Evolutionary conservation across 78 protist genomes (phyloP).

Genomic region (Dictyostelium firmibasis): DNA sequence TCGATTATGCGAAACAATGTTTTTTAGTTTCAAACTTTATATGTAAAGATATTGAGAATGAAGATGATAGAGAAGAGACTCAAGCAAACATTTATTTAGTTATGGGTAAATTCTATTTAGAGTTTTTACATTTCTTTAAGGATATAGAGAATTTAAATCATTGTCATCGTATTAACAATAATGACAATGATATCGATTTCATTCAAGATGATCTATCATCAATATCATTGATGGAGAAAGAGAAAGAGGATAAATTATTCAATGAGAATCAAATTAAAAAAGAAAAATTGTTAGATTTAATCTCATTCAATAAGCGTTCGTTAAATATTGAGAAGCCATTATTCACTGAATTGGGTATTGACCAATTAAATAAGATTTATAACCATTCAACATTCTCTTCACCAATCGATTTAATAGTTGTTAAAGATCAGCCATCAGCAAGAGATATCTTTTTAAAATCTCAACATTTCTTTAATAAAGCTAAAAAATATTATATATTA

Average conservation of each 20-base stretch:
- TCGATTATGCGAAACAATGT: constrained; percentile 7
- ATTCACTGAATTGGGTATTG: not conserved
- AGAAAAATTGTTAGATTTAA: not conserved
- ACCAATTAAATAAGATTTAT: not conserved
- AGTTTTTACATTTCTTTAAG: not conserved
- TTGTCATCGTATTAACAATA: not conserved
- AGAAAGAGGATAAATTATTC: not conserved
- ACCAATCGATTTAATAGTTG: not conserved
- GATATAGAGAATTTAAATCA: constrained; percentile 4
- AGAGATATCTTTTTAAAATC: constrained; percentile 27
- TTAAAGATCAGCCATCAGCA: not conserved
- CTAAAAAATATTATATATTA: constrained; percentile 16
- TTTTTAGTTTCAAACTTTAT: not conserved
- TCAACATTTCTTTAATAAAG: constrained; percentile 20
- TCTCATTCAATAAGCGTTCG: not conserved
- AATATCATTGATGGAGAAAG: not conserved
- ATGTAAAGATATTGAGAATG: not conserved
- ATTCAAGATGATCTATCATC: not conserved
- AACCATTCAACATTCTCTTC: not conserved
- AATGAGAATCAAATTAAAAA: not conserved
- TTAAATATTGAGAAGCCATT: constrained; percentile 1
- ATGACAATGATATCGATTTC: not conserved
- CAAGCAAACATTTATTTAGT: not conserved
- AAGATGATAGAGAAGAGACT: not conserved
- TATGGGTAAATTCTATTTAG: constrained; percentile 9